A percentile compares a stretch with the other conserved stretches of the same genome.
These are phyloP conservation scores for Gastrolobium villosum DNA, from an alignment of 306 rosid species.

Conservation along the genomic window DNA sequence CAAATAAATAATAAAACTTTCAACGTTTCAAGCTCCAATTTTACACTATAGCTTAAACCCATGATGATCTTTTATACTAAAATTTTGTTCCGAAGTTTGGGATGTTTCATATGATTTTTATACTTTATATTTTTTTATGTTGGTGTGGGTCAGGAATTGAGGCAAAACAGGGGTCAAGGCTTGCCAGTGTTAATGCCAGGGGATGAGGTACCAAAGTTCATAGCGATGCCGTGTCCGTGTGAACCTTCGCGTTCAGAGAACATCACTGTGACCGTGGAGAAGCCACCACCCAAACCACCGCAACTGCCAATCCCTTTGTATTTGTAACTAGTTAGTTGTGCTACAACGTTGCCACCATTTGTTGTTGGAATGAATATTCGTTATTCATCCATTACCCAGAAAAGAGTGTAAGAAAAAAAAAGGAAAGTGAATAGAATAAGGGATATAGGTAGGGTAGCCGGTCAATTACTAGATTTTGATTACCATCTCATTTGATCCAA, in stretches of 20 bases:
- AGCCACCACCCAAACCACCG: constrained; percentile 74
- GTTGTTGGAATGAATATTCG: not conserved
- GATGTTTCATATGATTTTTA: not conserved
- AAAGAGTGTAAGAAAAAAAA: not conserved
- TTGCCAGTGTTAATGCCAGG: constrained; percentile 95
- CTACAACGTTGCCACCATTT: constrained; percentile 30
- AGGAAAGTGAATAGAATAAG: not conserved
- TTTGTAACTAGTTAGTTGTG: constrained; percentile 18
- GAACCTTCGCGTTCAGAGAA: constrained; percentile 66
- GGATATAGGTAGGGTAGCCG: constrained; percentile 6
- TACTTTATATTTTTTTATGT: not conserved
- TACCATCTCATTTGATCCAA: constrained; percentile 48
- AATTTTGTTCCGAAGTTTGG: too few species aligned
- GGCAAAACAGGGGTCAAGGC: constrained; percentile 58
- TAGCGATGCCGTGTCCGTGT: constrained; percentile 93
- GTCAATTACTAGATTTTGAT: constrained; percentile 11
- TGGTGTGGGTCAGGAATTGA: constrained; percentile 53
- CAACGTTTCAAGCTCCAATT: too few species aligned
- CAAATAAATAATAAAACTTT: not conserved
- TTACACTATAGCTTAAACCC: too few species aligned
- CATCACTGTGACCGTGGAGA: constrained; percentile 57
- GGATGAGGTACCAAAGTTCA: constrained; percentile 81
- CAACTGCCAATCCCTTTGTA: constrained; percentile 65
- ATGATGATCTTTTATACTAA: too few species aligned
- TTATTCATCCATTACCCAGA: not conserved